Conservation (phyloP, 352 stramenopile genomes). For the Thraustochytrium sp. region DNA sequence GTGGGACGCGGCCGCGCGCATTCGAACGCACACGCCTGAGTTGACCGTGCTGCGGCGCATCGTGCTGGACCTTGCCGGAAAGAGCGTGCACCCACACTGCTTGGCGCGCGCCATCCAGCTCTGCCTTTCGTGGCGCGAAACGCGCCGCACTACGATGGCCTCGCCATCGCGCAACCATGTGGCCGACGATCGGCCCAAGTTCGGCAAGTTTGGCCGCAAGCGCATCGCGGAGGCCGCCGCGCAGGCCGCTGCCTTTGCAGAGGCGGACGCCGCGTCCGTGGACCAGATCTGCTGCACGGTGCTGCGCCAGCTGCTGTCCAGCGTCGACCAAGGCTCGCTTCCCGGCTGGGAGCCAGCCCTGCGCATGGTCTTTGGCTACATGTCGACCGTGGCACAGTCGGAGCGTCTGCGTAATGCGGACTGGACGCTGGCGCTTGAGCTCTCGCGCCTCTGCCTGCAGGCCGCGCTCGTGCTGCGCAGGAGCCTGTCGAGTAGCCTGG, state of each 20-base stretch:
- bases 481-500: neutral
- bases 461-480: neutral
- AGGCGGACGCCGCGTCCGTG: neutral
- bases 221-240: neutral
- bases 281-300: neutral
- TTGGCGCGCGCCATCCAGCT: neutral
- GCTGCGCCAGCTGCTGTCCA: neutral
- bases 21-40: neutral
- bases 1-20: constrained; percentile 1
- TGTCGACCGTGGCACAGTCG: neutral
- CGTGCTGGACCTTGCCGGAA: neutral
- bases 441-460: neutral
- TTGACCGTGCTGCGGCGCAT: neutral
- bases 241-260: neutral
- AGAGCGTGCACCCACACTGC: neutral
- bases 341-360: neutral
- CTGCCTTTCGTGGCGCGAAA: neutral
- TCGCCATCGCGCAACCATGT: neutral
- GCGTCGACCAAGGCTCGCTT: neutral
- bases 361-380: neutral
- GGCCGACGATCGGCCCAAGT: constrained; percentile 1
- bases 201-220: neutral
- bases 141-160: neutral
- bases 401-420: neutral
- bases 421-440: neutral